phyloP scores from a whole-genome alignment of 176 grass and related monocot genomes.

The Rhynchospora breviuscula region DNA sequence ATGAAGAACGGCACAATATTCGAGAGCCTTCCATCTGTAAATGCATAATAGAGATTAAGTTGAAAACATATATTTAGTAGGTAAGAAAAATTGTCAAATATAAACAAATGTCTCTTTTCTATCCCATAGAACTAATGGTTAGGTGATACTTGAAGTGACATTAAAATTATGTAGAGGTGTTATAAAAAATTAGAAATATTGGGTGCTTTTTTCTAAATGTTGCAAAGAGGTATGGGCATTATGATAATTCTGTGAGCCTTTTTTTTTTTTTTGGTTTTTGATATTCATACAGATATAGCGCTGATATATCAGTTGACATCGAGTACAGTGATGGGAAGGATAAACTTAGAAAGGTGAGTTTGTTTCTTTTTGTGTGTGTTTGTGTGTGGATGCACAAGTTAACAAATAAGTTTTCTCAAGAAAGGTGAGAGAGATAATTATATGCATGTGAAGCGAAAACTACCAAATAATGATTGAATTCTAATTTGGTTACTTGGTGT shows the following conservation, averaged over 20 bases:
- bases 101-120: neutral
- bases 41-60: neutral
- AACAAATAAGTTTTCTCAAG: neutral
- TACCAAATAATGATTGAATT: neutral
- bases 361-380: neutral
- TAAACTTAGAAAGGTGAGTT: constrained; percentile 18
- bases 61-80: neutral
- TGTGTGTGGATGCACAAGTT: neutral
- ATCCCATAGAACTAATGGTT: neutral
- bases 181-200: neutral
- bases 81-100: neutral
- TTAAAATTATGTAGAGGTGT: neutral
- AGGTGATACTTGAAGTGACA: neutral
- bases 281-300: constrained; percentile 54
- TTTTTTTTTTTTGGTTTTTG: neutral
- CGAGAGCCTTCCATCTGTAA: neutral
- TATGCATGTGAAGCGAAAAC: neutral
- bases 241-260: neutral
- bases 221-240: neutral
- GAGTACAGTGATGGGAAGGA: constrained; percentile 61
- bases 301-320: constrained; percentile 61
- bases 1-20: neutral
- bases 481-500: neutral
- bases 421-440: neutral
- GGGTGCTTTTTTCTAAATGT: neutral